Base-by-base conservation (phyloP, 2,329 filamentous ascomycete genomes). In the Ceratocystis alfenasii region DNA sequence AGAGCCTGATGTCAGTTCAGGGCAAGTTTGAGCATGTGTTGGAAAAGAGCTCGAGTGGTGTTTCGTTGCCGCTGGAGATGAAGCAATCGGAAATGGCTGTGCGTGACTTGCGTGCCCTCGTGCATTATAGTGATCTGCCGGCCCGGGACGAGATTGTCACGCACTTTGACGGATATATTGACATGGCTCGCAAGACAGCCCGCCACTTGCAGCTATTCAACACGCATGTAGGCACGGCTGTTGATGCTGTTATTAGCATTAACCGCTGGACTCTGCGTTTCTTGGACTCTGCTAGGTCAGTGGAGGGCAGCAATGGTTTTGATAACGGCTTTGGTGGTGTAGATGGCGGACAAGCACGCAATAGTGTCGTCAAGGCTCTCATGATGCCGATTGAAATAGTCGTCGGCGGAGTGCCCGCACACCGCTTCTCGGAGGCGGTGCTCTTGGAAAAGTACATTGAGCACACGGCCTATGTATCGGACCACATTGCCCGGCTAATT, bases 131-230 rank as follows among this genome's bases (percentile, higher is more conserved):
- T 70, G 80, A 83, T 25, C 77, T 94, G 0, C 83, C 84, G 30
- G 83, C 83, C 50, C 83, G 83, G 36, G 81, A 87, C 45, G 87
- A 91, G 74, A 81, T 95, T 12, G 83, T 89, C 3, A 79, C 86
- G 25, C 89, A 93, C 72, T 88, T 95, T 66, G 83, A 88, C 68
- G 83, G 83, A 62, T 95, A 92, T 74, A 83, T 94, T 69, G 83
- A 87, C 8, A 84, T 83, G 0, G 85, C 87, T 1, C 78, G 83
- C 2, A 79, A 81, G 60, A 85, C 87, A 1, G 83, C 87, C 3
- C 78, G 80, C 57, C 84, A 88, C 66, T 79, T 94, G 3, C 85
- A 87, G 68, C 82, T 80, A 67, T 94, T 92, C 79, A 92, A 92
- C 75, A 85, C 83, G 0, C 86, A 87, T 70, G 86, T 92, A 69